phyloP scores from a whole-genome alignment of 176 grass and related monocot species.

The Triticum timopheevii region DNA sequence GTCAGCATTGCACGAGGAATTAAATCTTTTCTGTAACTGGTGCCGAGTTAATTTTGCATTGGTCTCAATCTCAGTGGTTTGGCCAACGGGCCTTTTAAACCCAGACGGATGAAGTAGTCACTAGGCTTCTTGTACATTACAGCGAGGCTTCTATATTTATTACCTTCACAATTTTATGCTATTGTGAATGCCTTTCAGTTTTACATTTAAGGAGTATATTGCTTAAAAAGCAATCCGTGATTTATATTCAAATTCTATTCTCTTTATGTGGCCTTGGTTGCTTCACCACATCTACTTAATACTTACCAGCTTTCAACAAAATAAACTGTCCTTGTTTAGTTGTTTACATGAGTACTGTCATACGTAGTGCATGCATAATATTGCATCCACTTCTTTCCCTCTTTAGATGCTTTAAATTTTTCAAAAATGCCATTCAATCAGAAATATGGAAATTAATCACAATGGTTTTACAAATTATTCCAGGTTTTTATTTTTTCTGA shows the following conservation, averaged over 20 bases:
- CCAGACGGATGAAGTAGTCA: neutral
- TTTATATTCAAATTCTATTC: neutral
- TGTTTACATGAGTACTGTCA: neutral
- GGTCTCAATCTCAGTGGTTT: too few species aligned
- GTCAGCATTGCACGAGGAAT: too few species aligned
- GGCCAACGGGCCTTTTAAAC: too few species aligned
- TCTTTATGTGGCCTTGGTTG: neutral
- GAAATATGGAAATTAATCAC: neutral
- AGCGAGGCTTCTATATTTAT: neutral
- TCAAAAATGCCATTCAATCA: neutral
- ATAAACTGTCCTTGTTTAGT: slow-evolving; percentile 3
- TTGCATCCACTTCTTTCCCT: neutral
- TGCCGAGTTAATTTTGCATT: too few species aligned
- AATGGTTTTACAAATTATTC: neutral
- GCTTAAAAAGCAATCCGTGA: neutral
- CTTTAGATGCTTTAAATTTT: neutral
- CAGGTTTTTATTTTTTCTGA: neutral
- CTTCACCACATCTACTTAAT: neutral
- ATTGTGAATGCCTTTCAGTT: neutral
- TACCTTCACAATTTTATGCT: neutral
- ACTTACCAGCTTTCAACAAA: neutral
- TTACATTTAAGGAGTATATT: neutral
- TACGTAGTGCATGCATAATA: neutral
- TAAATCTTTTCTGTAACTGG: too few species aligned
- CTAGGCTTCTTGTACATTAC: neutral